A percentile compares a stretch with the other conserved stretches of the same genome.
Evolutionary conservation across 768 basidiomycete genomes (phyloP).

Genomic region (Hirschioporus abietinus): DNA sequence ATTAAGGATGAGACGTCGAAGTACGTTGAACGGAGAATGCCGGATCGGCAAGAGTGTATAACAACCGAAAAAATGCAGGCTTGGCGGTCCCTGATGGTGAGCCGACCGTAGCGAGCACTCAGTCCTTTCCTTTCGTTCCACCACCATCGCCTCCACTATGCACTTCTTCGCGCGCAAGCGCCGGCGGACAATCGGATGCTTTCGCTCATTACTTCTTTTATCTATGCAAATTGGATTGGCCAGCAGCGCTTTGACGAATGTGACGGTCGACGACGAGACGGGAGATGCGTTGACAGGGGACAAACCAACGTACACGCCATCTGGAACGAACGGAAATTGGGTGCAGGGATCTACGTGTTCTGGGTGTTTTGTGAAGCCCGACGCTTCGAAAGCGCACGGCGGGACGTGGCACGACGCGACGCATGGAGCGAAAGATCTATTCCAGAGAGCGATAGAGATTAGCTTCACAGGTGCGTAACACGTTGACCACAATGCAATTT

Average conservation of each 20-base stretch:
- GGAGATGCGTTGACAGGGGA: conserved; percentile 28
- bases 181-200: background rate
- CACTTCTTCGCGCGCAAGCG: background rate
- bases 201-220: background rate
- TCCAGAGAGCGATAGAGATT: conserved; percentile 5
- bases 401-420: conserved; percentile 9
- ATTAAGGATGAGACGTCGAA: too few relatives aligned
- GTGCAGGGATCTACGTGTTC: background rate
- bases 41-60: too few relatives aligned
- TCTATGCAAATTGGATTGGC: background rate
- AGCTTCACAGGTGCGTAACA: conserved; percentile 30
- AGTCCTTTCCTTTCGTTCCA: background rate
- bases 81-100: too few relatives aligned
- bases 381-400: conserved; percentile 5
- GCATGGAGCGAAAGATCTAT: background rate
- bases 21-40: too few relatives aligned
- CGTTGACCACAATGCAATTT: background rate
- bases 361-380: conserved; percentile 5
- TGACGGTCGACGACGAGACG: conserved; percentile 34
- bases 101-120: background rate
- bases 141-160: conserved; percentile 4
- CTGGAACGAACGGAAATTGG: background rate
- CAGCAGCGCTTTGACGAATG: background rate
- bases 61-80: too few relatives aligned
- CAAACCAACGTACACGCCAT: conserved; percentile 30